Base-by-base conservation (phyloP, 805 yeast genomes). In the Wickerhamomyces ciferrii region DNA sequence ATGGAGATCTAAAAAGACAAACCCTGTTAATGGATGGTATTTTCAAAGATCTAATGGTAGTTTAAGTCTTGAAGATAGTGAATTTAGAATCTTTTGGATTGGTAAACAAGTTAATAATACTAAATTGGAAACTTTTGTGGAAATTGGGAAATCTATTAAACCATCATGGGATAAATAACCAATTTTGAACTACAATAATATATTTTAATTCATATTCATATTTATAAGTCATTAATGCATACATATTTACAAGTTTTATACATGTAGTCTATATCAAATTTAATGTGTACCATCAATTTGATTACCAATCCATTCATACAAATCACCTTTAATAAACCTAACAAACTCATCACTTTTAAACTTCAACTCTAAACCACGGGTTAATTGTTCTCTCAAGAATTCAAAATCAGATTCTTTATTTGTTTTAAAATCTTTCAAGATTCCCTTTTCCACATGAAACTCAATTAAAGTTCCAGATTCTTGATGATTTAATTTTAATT, bases 11-110 rank as follows among this genome's bases (percentile, higher is more conserved):
- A 71, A 96, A 41, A 76, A 76, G 48, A 77, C 69, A 46, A 94
- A 94, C 63, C 96, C 97, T 0, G 97, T 94, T 8, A 94, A 94
- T 69, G 90, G 90, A 60, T 94, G 99, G 99, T 92, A 92, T 61
- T 94, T 92, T 65, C 97, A 94, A 59, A 72, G 99, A 51, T 84
- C 96, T 37, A 68, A 74, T 17, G 96, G 96, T 1, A 82, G 84
- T 24, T 59, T 81, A 25, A 71, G 74, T 43, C 59, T 83, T 17
- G 60, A 63, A 2, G 67, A 68, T 39, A 55, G 55, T 41, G 61
- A 59, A 20, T 74, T 78, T 68, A 62, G 66, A 39, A 53, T 71
- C 56, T 74, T 75, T 53, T 75, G 78, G 77, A 61, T 65, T 37
- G 69, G 72, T n/a, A 48, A 51, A 17, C 51, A 58, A 3, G 50